phyloP scores from a whole-genome alignment of 2,329 filamentous ascomycete species.

The Hypoxylon sp. region DNA sequence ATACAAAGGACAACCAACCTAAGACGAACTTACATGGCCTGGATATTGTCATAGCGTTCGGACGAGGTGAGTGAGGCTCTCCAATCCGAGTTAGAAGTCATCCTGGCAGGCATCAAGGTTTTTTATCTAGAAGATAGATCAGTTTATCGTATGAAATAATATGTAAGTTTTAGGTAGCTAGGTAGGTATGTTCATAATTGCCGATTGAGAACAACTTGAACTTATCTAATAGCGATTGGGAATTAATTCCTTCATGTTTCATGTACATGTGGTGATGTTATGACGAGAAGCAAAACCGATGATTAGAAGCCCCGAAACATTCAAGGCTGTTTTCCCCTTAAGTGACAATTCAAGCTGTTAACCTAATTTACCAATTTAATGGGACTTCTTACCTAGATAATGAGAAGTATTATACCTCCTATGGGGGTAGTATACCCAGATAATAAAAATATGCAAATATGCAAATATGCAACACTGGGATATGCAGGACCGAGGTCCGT shows the following conservation, averaged over 20 bases:
- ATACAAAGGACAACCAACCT: conserved; percentile 10
- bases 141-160: not conserved
- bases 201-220: not conserved
- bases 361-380: conserved; percentile 20
- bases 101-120: conserved; percentile 43
- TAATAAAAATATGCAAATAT: no score
- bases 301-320: not conserved
- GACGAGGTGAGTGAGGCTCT: conserved; percentile 68
- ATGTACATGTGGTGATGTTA: no score
- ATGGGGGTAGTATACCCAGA: not conserved
- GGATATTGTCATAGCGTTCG: conserved; percentile 74
- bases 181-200: not conserved
- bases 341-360: not conserved
- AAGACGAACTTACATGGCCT: conserved; percentile 68
- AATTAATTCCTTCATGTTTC: not conserved
- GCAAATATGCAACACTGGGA: conserved; percentile 17
- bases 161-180: not conserved
- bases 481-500: not conserved
- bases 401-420: not conserved
- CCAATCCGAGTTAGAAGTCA: conserved; percentile 61
- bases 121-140: not conserved
- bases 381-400: not conserved
- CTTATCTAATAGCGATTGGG: not conserved
- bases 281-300: no score
- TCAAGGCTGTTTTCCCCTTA: not conserved